Base-by-base conservation (phyloP, 495 filamentous ascomycete species). In the Parachaetomium inaequale region DNA sequence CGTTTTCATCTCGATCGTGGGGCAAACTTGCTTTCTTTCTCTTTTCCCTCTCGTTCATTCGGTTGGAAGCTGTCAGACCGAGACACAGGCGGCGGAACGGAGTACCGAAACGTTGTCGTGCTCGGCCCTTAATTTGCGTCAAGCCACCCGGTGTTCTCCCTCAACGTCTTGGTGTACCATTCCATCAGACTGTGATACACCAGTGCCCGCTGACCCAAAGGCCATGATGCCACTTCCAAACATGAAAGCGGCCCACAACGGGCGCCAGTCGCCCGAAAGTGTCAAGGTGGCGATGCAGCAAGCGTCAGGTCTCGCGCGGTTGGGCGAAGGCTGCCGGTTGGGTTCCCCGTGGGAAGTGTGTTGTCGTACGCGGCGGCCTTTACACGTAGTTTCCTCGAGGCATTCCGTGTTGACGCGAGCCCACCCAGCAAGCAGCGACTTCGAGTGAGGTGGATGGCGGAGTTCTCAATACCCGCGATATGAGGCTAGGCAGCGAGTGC, bases 51-150 rank as follows among this genome's bases (percentile, higher is more conserved):
- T 17, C 19, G 19, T 46, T 23, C 8, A n/a, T 46, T 46, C 7
- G 42, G 42, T 46, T 23, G 36, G 1, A 25, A 56, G 52, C 17
- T 11, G 38, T 32, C 54, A 43, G 54, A 12, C 23, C 54, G 40
- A 56, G 54, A 56, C 40, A 56, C 12, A 14, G 38, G 8, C 12
- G 8, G 25, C n/a, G 29, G 26, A 19, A 31, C 14, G 38, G 54
- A 19, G 54, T 14, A 45, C 38, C 54, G 14, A 56, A 56, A 56
- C 38, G 23, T 45, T n/a, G 23, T 31, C 19, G 15, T 38, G 56
- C 14, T 26, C 29, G 29, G 42, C 43, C 56, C 56, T 58, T 58
- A 38, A 49, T 49, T 50, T 34, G 36, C 54, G 36, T 42, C 23
- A 15, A 42, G 53, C 19, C 31, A 25, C 55, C 55, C 25, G n/a